A percentile compares a stretch with the other conserved stretches of the same genome.
Evolutionary conservation across 768 basidiomycete species (phyloP).

Genomic region (Asterophora lycoperdoides): DNA sequence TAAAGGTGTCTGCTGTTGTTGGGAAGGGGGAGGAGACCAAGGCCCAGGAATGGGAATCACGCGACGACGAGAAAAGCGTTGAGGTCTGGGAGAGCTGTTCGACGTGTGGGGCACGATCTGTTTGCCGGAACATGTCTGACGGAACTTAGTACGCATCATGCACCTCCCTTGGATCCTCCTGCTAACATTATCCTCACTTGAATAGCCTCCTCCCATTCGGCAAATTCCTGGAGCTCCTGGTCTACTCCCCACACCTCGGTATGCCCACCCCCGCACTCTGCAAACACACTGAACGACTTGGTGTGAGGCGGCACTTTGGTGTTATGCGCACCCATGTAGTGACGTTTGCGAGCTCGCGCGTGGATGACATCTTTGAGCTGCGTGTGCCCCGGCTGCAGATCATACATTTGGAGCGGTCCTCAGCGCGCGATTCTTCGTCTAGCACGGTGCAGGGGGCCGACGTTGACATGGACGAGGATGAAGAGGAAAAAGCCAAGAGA

Average conservation of each 20-base stretch:
- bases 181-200: not conserved
- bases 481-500: constrained; percentile 40
- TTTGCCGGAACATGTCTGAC: constrained; percentile 35
- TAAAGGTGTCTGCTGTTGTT: constrained; percentile 27
- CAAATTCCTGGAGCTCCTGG: constrained; percentile 52
- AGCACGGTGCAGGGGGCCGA: not conserved
- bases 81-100: constrained; percentile 48
- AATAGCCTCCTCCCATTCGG: constrained; percentile 50
- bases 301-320: constrained; percentile 41
- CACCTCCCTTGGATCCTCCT: not conserved
- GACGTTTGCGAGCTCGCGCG: constrained; percentile 40
- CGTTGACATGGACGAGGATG: constrained; percentile 7
- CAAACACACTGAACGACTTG: constrained; percentile 40
- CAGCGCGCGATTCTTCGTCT: not conserved
- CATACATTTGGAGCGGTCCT: constrained; percentile 20
- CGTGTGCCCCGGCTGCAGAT: constrained; percentile 60
- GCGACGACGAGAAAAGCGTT: constrained; percentile 23
- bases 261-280: constrained; percentile 38
- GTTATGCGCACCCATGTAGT: constrained; percentile 25
- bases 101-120: constrained; percentile 38
- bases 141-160: constrained; percentile 44
- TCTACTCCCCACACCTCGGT: constrained; percentile 40
- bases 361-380: constrained; percentile 60
- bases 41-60: constrained; percentile 3
- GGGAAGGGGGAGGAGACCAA: constrained; percentile 6